Conservation (phyloP, 306 rosid species). For the Cucumis sativus region Cucumber_9930_V3 NC_026660.2:15251001-15251500, state of each 20-base stretch:
- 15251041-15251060: conserved; percentile 72
- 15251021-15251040: conserved; percentile 80
- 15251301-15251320: neutral
- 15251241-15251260: neutral
- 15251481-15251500: neutral
- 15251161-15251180: neutral
- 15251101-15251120: neutral
- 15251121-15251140: neutral
- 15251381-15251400: neutral
- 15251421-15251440: neutral
- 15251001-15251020: conserved; percentile 57
- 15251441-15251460: neutral
- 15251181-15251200: neutral
- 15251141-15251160: neutral
- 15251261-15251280: neutral
- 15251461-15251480: too few species aligned
- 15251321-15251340: neutral
- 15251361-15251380: neutral
- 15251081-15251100: neutral
- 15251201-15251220: neutral
- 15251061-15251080: conserved; percentile 70
- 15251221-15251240: neutral
- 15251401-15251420: neutral
- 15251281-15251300: neutral
- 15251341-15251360: neutral